These are phyloP conservation scores for Diutina neorugosa DNA, from an alignment of 1,139 yeast genomes.

Conservation along the genomic window DNA sequence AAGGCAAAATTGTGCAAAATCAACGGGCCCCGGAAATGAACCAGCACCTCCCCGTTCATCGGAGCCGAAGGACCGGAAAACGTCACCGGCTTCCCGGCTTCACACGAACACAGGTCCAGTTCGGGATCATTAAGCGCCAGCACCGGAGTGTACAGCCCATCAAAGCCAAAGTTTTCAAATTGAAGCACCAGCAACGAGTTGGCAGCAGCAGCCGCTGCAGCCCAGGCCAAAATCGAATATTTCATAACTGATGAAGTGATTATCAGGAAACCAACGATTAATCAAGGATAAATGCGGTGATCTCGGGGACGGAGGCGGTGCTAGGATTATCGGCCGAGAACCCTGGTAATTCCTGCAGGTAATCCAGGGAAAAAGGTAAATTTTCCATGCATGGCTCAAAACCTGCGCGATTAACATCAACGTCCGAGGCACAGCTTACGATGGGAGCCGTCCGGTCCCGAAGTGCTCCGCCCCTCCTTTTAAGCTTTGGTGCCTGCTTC, in stretches of 20 bases:
- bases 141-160: slow-evolving; percentile 70
- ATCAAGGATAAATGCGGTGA: not conserved
- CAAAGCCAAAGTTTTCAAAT: slow-evolving; percentile 49
- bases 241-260: not conserved
- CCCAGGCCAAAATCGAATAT: not conserved
- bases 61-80: slow-evolving; percentile 73
- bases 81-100: slow-evolving; percentile 27
- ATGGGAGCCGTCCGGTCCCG: no score
- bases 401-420: not conserved
- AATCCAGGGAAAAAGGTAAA: not conserved
- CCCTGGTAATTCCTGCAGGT: not conserved
- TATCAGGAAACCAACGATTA: no score
- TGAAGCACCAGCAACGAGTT: slow-evolving; percentile 5
- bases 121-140: slow-evolving; percentile 35
- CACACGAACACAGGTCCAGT: slow-evolving; percentile 32
- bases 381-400: not conserved
- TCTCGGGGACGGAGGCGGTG: not conserved
- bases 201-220: not conserved
- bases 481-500: no score
- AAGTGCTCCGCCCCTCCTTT: no score
- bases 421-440: not conserved
- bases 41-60: slow-evolving; percentile 75
- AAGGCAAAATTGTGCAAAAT: slow-evolving; percentile 69
- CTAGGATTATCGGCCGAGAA: not conserved
- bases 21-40: slow-evolving; percentile 92